These are phyloP conservation scores for Scheffersomyces lignosus DNA, from an alignment of 805 yeast genomes.

Conservation along the genomic window DNA sequence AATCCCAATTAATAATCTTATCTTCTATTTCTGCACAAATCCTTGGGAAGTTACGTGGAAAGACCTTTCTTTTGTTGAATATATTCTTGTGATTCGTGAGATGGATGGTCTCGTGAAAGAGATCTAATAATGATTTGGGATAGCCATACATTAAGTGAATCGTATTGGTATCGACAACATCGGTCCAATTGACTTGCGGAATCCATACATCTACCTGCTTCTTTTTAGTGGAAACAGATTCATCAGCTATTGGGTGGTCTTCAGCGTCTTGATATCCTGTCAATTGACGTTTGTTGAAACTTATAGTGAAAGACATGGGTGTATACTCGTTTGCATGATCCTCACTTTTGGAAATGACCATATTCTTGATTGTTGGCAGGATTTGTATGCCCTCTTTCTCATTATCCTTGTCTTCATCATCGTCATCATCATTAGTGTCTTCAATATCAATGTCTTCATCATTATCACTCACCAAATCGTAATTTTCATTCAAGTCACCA, in stretches of 20 bases:
- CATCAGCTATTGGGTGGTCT: neutral
- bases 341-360: constrained; percentile 7
- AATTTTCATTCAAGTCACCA: constrained; percentile 42
- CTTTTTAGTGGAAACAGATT: neutral
- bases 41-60: constrained; percentile 55
- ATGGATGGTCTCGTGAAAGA: constrained; percentile 46
- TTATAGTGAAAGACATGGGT: constrained; percentile 28
- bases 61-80: constrained; percentile 36
- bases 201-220: neutral
- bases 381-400: constrained; percentile 10
- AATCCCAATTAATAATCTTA: constrained; percentile 46
- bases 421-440: constrained; percentile 14
- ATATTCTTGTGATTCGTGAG: constrained; percentile 54
- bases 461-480: constrained; percentile 25
- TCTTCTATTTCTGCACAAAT: constrained; percentile 58
- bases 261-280: constrained; percentile 3
- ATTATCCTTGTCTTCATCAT: constrained; percentile 12
- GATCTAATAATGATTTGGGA: constrained; percentile 45
- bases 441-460: constrained; percentile 10
- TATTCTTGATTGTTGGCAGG: constrained; percentile 25
- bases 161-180: constrained; percentile 16
- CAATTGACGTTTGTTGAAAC: constrained; percentile 17
- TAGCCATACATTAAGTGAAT: constrained; percentile 48
- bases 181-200: constrained; percentile 11
- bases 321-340: constrained; percentile 10